phyloP scores from a whole-genome alignment of 768 basidiomycete genomes.

The Xerocomus brunneocitrinus region DNA sequence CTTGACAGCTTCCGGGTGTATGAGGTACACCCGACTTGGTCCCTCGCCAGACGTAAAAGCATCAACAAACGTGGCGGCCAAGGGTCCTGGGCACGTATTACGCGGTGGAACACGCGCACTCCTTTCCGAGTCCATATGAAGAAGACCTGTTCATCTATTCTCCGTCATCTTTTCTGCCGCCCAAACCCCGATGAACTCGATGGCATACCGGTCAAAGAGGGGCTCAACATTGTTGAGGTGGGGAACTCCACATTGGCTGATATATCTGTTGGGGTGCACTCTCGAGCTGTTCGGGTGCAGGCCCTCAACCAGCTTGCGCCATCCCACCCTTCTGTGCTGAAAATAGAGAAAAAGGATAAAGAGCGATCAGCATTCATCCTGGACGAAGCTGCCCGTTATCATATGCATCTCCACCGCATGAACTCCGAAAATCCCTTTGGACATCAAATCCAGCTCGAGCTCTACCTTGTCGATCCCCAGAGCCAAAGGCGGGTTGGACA shows the following conservation, averaged over 20 bases:
- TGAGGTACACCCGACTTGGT: constrained; percentile 57
- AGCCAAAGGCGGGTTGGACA: constrained; percentile 40
- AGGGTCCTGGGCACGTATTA: constrained; percentile 52
- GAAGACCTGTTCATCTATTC: constrained; percentile 44
- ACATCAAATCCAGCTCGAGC: constrained; percentile 48
- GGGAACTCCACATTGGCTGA: constrained; percentile 43
- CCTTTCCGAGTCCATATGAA: constrained; percentile 54
- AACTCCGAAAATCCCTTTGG: constrained; percentile 46
- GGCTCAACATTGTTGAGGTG: constrained; percentile 45
- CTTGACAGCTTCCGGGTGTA: constrained; percentile 48
- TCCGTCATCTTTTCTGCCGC: constrained; percentile 40
- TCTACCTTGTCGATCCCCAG: constrained; percentile 45
- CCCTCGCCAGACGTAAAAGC: constrained; percentile 43
- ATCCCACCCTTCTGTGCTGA: constrained; percentile 34
- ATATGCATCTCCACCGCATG: constrained; percentile 50
- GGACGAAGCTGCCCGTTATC: constrained; percentile 55
- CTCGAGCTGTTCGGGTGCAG: constrained; percentile 39
- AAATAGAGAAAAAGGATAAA: constrained; percentile 35
- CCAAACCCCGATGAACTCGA: constrained; percentile 30
- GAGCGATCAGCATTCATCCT: constrained; percentile 39
- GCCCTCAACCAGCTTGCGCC: constrained; percentile 42
- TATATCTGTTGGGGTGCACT: constrained; percentile 44
- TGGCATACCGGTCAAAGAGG: constrained; percentile 33
- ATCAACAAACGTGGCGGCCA: constrained; percentile 28
- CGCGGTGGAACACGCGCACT: constrained; percentile 50